phyloP scores from a whole-genome alignment of 768 basidiomycete genomes.

The Phaeotremella skinneri region DNA sequence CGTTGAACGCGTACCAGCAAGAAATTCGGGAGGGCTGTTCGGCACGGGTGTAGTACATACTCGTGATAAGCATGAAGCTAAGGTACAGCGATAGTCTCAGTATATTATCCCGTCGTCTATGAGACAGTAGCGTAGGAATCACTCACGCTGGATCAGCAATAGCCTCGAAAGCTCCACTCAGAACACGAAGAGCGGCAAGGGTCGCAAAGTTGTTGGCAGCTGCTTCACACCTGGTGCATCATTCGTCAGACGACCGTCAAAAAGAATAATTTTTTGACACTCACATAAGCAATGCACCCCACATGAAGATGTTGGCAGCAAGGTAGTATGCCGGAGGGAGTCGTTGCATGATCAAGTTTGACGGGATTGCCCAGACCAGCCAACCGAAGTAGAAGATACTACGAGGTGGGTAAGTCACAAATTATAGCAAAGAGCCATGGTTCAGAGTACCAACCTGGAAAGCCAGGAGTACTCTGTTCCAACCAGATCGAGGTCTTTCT shows the following conservation, averaged over 20 bases:
- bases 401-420: conserved; percentile 11
- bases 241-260: background rate
- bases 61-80: conserved; percentile 52
- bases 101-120: background rate
- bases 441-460: conserved; percentile 15
- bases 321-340: conserved; percentile 54
- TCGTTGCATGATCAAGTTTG: conserved; percentile 55
- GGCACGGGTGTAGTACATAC: conserved; percentile 53
- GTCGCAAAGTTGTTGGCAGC: conserved; percentile 53
- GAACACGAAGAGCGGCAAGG: conserved; percentile 52
- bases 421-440: background rate
- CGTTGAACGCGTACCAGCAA: conserved; percentile 54
- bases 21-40: conserved; percentile 54
- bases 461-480: conserved; percentile 52
- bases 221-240: conserved; percentile 44
- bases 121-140: background rate
- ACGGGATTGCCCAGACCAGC: conserved; percentile 55
- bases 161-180: conserved; percentile 54
- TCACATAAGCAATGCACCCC: conserved; percentile 54
- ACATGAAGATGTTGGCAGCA: conserved; percentile 53
- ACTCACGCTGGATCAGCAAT: conserved; percentile 52
- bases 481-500: conserved; percentile 49
- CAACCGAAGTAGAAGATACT: conserved; percentile 55
- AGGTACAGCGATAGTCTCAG: too few relatives aligned
- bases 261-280: background rate